Conservation (phyloP, 2,329 filamentous ascomycete genomes). For the Exophiala dermatitidis region DNA sequence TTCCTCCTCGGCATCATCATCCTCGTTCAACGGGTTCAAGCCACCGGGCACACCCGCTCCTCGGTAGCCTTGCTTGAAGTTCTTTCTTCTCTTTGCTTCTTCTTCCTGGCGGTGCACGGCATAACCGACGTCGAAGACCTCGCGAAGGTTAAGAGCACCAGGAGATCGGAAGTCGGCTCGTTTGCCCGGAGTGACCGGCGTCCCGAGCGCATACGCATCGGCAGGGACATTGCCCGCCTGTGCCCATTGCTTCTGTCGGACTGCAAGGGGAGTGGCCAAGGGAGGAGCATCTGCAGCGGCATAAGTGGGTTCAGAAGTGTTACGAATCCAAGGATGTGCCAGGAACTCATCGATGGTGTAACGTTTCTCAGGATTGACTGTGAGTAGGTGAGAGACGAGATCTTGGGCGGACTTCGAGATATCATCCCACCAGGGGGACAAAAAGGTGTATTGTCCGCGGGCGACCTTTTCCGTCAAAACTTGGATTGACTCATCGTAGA, state of each 20-base stretch:
- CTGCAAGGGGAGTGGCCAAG: constrained; percentile 57
- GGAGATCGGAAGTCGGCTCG: constrained; percentile 91
- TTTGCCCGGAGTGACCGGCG: constrained; percentile 47
- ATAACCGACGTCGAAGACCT: constrained; percentile 98
- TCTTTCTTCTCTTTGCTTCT: constrained; percentile 84
- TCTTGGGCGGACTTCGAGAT: constrained; percentile 94
- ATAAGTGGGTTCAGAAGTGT: constrained; percentile 59
- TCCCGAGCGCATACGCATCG: constrained; percentile 42
- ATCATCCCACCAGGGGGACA: constrained; percentile 99
- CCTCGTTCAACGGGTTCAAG: constrained; percentile 60
- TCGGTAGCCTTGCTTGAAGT: constrained; percentile 64
- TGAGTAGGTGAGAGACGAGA: constrained; percentile 83
- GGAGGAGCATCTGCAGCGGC: constrained; percentile 64
- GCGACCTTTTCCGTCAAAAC: constrained; percentile 96
- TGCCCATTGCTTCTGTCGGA: constrained; percentile 51
- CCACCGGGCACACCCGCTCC: constrained; percentile 48
- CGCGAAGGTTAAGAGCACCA: constrained; percentile 86
- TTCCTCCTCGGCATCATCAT: constrained; percentile 56
- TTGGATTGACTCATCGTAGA: constrained; percentile 94
- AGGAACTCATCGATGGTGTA: constrained; percentile 92
- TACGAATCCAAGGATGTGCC: constrained; percentile 85
- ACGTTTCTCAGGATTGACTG: constrained; percentile 89
- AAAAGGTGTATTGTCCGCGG: constrained; percentile 90
- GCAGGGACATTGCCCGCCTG: constrained; percentile 50
- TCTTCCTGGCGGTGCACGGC: constrained; percentile 95